Conservation (phyloP, 352 stramenopile species). For the Pseudoperonospora humuli region DNA sequence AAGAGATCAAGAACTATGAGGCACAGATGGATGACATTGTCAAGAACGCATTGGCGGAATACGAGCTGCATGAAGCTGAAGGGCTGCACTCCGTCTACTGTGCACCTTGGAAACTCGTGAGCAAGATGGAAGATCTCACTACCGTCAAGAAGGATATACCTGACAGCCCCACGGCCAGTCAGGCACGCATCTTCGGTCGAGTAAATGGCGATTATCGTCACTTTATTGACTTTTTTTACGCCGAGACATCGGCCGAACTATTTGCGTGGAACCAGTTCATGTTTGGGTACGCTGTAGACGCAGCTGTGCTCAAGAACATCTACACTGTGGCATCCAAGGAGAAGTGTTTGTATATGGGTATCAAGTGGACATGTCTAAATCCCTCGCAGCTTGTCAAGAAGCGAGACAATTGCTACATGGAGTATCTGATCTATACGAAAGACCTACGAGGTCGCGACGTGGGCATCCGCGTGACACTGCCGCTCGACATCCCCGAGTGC, state of each 20-base stretch:
- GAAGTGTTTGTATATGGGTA: slow-evolving; percentile 60
- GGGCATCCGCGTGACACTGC: slow-evolving; percentile 53
- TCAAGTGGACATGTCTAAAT: slow-evolving; percentile 74
- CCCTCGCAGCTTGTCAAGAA: slow-evolving; percentile 51
- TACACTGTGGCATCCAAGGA: slow-evolving; percentile 35
- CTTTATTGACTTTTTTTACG: slow-evolving; percentile 70
- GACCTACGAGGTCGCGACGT: slow-evolving; percentile 54
- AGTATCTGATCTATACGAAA: slow-evolving; percentile 65
- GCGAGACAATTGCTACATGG: slow-evolving; percentile 71
- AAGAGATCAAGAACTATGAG: slow-evolving; percentile 28
- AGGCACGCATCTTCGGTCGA: slow-evolving; percentile 52
- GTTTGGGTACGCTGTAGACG: slow-evolving; percentile 54
- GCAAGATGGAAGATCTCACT: slow-evolving; percentile 33
- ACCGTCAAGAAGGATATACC: slow-evolving; percentile 30
- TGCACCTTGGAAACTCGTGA: slow-evolving; percentile 23
- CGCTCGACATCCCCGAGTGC: slow-evolving; percentile 59
- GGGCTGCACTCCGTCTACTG: slow-evolving; percentile 25
- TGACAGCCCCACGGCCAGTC: slow-evolving; percentile 8
- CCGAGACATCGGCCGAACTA: slow-evolving; percentile 50
- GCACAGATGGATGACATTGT: slow-evolving; percentile 30
- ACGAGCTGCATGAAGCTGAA: slow-evolving; percentile 33
- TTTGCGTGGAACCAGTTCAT: slow-evolving; percentile 73
- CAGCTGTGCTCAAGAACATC: slow-evolving; percentile 63
- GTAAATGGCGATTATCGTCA: slow-evolving; percentile 55
- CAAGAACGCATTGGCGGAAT: slow-evolving; percentile 30